Percentiles rank a stretch among this genome's conserved stretches.
These are phyloP conservation scores for Euryodendron excelsum DNA, from an alignment of 148 eudicot genomes.

Conservation along the genomic window DNA sequence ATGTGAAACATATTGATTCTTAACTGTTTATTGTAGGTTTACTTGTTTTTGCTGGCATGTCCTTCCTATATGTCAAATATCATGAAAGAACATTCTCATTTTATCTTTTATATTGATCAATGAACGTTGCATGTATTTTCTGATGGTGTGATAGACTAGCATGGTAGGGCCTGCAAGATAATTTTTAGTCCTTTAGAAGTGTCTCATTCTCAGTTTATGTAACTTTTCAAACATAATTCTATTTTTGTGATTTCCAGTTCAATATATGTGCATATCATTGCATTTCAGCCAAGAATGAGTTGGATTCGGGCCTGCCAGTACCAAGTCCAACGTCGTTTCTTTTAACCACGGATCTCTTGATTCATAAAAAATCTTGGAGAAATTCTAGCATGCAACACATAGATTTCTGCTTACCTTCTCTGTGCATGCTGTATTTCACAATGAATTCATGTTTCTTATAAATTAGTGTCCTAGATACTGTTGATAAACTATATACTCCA, in stretches of 20 bases:
- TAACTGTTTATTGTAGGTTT: background rate
- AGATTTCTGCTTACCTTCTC: background rate
- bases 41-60: background rate
- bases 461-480: background rate
- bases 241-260: background rate
- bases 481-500: background rate
- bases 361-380: background rate
- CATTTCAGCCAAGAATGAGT: background rate
- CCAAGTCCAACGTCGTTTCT: background rate
- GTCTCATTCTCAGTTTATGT: no score
- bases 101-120: background rate
- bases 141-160: background rate
- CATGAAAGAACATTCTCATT: background rate
- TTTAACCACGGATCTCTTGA: background rate
- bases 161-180: background rate
- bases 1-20: background rate
- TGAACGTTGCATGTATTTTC: background rate
- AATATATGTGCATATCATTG: background rate
- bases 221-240: no score
- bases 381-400: background rate
- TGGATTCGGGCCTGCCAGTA: background rate
- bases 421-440: background rate
- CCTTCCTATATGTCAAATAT: background rate
- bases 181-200: background rate
- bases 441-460: background rate